Evolutionary conservation across 768 basidiomycete genomes (phyloP).

Genomic region (Boletus sp.): DNA sequence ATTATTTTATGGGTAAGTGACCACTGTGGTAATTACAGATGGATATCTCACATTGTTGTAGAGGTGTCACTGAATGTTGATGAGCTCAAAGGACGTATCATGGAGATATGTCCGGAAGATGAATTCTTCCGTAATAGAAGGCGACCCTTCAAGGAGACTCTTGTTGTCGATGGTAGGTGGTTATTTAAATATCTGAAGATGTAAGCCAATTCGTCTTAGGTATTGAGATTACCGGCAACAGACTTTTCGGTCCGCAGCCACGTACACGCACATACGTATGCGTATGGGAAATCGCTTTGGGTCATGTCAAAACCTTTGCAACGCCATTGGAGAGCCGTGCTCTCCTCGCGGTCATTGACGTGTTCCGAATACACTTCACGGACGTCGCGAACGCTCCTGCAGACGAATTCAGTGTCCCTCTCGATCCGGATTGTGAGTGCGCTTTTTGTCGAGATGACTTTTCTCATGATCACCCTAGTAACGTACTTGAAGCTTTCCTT

Average conservation of each 20-base stretch:
- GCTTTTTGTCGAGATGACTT: neutral
- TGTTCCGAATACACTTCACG: conserved; percentile 67
- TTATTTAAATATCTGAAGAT: neutral
- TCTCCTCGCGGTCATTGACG: conserved; percentile 50
- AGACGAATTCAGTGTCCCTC: conserved; percentile 52
- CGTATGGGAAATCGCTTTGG: conserved; percentile 87
- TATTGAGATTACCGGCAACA: conserved; percentile 75
- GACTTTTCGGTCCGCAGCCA: conserved; percentile 88
- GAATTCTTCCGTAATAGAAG: conserved; percentile 28
- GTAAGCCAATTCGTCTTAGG: conserved; percentile 39
- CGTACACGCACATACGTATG: conserved; percentile 84
- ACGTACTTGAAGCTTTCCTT: conserved; percentile 78
- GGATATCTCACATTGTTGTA: conserved; percentile 29
- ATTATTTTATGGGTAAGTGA: conserved; percentile 80
- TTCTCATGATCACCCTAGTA: conserved; percentile 44
- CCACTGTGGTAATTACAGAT: neutral
- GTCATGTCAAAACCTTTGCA: conserved; percentile 54
- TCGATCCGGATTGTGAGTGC: conserved; percentile 76
- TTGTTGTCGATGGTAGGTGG: conserved; percentile 52
- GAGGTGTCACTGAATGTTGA: conserved; percentile 79
- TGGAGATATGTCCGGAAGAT: conserved; percentile 46
- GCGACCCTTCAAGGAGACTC: conserved; percentile 27
- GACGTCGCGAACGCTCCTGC: conserved; percentile 85
- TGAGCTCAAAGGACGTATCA: conserved; percentile 53
- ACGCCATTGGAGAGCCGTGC: conserved; percentile 53